These are phyloP conservation scores for Afroboletus lepidellus DNA, from an alignment of 1,284 basidiomycete genomes.

Conservation along the genomic window DNA sequence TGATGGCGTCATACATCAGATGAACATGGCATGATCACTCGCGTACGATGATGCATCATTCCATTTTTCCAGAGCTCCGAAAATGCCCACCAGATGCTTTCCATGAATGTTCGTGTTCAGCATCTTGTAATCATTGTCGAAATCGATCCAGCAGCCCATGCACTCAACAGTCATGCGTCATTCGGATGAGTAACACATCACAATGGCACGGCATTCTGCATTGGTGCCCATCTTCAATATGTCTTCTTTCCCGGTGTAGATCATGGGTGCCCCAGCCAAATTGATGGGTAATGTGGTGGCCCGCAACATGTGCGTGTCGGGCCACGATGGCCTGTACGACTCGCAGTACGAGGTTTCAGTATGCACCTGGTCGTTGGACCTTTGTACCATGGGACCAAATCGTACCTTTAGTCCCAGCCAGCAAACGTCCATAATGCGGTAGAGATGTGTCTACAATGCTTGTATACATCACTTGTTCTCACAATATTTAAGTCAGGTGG, in stretches of 20 bases:
- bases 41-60: conserved; percentile 92
- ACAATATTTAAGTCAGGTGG: not conserved
- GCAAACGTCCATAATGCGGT: conserved; percentile 95
- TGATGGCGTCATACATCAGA: conserved; percentile 93
- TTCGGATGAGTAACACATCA: conserved; percentile 95
- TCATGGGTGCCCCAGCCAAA: conserved; percentile 99
- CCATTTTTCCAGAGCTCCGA: conserved; percentile 88
- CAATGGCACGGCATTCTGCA: conserved; percentile 93
- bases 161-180: conserved; percentile 96
- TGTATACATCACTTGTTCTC: conserved; percentile 3
- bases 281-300: conserved; percentile 90
- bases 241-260: conserved; percentile 89
- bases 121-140: conserved; percentile 99
- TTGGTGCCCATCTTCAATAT: conserved; percentile 98
- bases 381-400: not conserved
- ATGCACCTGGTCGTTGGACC: not conserved
- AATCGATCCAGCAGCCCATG: conserved; percentile 99
- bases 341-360: not conserved
- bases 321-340: conserved; percentile 99
- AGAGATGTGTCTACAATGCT: conserved; percentile 27
- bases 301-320: conserved; percentile 91
- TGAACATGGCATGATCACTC: conserved; percentile 99
- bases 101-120: conserved; percentile 94
- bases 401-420: conserved; percentile 92
- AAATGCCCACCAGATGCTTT: conserved; percentile 99